A percentile compares a stretch with the other conserved stretches of the same genome.
These are phyloP conservation scores for Trichomonas tenax DNA, from an alignment of 208 protist species.

Conservation along the genomic window DNA sequence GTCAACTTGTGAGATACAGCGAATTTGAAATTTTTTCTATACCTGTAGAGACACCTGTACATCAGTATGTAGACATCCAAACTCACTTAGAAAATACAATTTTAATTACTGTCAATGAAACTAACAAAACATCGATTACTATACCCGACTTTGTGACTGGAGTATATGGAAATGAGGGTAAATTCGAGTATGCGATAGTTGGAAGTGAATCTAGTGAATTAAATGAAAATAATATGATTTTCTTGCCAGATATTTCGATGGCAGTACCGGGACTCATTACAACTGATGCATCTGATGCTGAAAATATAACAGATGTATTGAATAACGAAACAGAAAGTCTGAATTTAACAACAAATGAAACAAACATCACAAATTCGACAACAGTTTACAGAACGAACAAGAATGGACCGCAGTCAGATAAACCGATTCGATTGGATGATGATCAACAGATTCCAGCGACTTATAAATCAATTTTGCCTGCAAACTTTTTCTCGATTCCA, in stretches of 20 bases:
- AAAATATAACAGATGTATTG: neutral
- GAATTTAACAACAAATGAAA: neutral
- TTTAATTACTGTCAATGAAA: neutral
- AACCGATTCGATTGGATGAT: no score
- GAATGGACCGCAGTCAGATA: neutral
- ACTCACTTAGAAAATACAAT: neutral
- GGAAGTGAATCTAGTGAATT: neutral
- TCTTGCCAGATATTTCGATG: neutral
- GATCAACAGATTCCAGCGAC: neutral
- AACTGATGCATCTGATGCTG: neutral
- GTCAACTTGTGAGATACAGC: neutral
- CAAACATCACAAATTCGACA: neutral
- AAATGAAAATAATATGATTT: neutral
- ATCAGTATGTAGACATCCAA: neutral
- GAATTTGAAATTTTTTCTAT: neutral
- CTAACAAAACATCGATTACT: neutral
- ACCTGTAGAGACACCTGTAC: neutral
- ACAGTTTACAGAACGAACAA: neutral
- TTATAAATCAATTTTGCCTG: neutral
- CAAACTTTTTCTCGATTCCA: neutral
- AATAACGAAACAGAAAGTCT: neutral
- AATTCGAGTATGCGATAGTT: neutral
- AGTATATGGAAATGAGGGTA: neutral
- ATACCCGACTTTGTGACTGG: neutral
- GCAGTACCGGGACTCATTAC: neutral